These are phyloP conservation scores for Phaseolus coccineus DNA, from an alignment of 331 rosid species.

Conservation along the genomic window DNA sequence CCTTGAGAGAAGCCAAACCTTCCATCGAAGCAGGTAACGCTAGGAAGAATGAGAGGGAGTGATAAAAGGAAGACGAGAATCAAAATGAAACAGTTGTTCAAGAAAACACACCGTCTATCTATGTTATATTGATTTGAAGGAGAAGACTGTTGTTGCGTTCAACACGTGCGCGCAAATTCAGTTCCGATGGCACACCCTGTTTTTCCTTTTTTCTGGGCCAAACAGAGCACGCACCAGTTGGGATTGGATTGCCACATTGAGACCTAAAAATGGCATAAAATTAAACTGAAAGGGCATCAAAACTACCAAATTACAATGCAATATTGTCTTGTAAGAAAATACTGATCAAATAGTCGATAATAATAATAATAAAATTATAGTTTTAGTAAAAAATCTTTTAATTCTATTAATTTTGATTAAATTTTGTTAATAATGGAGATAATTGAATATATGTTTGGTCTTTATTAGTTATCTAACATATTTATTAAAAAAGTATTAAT, in stretches of 20 bases:
- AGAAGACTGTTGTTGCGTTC: not conserved
- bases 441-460: no score
- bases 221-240: not conserved
- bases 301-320: no score
- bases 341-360: no score
- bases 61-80: not conserved
- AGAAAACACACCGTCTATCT: not conserved
- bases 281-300: not conserved
- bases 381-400: no score
- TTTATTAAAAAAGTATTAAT: no score
- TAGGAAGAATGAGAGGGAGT: not conserved
- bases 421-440: no score
- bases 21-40: constrained; percentile 57
- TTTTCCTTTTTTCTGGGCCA: not conserved
- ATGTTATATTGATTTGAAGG: not conserved
- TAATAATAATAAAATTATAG: no score
- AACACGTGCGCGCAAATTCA: constrained; percentile 5
- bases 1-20: constrained; percentile 54
- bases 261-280: not conserved
- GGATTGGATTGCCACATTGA: not conserved
- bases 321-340: no score
- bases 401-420: no score
- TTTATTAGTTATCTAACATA: no score
- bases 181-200: not conserved
- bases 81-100: not conserved